A percentile compares a stretch with the other conserved stretches of the same genome.
phyloP scores from a whole-genome alignment of 495 filamentous ascomycete species.

The Aspergillus olivimuriae region DNA sequence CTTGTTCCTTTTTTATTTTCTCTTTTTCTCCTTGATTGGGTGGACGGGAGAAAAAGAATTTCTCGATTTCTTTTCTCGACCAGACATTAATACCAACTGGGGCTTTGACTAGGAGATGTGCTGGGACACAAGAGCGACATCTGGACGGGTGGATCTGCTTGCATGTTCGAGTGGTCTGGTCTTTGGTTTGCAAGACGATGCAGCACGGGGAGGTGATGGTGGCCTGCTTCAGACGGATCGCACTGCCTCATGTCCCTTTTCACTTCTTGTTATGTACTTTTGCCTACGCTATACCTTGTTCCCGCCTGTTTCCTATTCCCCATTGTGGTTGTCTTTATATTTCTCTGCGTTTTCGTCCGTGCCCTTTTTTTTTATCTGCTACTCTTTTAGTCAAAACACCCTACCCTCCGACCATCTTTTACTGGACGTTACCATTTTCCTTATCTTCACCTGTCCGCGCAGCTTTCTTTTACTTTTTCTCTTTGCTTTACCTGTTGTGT shows the following conservation, averaged over 20 bases:
- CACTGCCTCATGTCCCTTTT: constrained; percentile 31
- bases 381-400: constrained; percentile 23
- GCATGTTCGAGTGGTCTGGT: constrained; percentile 16
- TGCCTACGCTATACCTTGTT: constrained; percentile 46
- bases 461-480: constrained; percentile 13
- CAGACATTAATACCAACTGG: constrained; percentile 20
- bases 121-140: constrained; percentile 18
- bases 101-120: constrained; percentile 22
- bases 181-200: constrained; percentile 19
- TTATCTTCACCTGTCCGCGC: constrained; percentile 5
- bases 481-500: constrained; percentile 6
- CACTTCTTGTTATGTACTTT: constrained; percentile 51
- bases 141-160: constrained; percentile 12
- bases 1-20: constrained; percentile 10
- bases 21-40: constrained; percentile 21
- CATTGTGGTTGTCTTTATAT: constrained; percentile 23
- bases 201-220: constrained; percentile 10
- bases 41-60: constrained; percentile 15
- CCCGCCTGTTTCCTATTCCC: constrained; percentile 31
- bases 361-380: constrained; percentile 19
- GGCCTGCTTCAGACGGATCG: constrained; percentile 11
- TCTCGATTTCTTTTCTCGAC: constrained; percentile 14
- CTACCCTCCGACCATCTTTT: constrained; percentile 24
- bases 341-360: constrained; percentile 17
- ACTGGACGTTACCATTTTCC: constrained; percentile 11